Percentiles rank a stretch among this genome's conserved stretches.
These are phyloP conservation scores for Tetrahymena malaccensis DNA, from an alignment of 73 alveolate genomes.

Conservation along the genomic window DNA sequence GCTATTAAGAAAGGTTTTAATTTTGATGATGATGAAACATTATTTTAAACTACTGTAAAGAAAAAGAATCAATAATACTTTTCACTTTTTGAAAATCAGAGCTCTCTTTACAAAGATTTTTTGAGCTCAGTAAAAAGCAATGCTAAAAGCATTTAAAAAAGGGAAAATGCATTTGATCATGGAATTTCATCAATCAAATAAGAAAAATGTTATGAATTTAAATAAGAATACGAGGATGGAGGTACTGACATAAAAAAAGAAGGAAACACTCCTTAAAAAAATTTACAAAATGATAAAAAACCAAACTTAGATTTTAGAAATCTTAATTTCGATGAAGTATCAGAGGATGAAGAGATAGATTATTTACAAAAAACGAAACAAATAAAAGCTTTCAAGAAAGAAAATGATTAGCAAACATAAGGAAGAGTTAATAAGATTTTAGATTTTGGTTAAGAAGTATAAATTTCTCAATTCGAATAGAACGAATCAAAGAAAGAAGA, in stretches of 20 bases:
- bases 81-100: not conserved
- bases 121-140: not conserved
- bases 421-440: not conserved
- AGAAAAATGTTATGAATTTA: not conserved
- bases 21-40: not conserved
- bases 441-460: not conserved
- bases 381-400: not conserved
- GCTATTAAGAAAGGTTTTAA: not conserved
- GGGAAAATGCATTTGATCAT: not conserved
- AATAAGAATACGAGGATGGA: not conserved
- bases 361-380: not conserved
- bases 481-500: not conserved
- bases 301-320: not conserved
- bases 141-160: not conserved
- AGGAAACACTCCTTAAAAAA: not conserved
- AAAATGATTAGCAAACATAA: not conserved
- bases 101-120: not conserved
- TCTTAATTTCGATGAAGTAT: not conserved
- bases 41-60: not conserved
- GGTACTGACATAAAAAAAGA: not conserved
- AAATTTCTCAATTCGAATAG: not conserved
- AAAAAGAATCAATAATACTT: not conserved
- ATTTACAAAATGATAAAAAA: not conserved
- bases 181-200: not conserved
- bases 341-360: not conserved